These are phyloP conservation scores for Simplicillium aogashimaense DNA, from an alignment of 2,329 filamentous ascomycete genomes.

Conservation along the genomic window DNA sequence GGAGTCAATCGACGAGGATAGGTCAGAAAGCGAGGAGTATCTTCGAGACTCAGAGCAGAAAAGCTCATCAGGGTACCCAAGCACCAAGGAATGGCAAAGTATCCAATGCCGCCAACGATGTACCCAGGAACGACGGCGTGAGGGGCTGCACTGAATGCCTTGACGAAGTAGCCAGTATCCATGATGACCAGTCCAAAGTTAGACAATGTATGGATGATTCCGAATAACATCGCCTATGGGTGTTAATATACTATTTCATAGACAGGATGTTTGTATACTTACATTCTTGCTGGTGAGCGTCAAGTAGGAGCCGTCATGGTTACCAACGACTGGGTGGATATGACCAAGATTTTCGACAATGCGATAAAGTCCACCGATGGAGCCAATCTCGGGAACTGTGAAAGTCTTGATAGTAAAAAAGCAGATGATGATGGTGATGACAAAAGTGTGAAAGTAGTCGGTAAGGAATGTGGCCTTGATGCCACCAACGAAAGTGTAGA, in stretches of 20 bases:
- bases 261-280: conserved; percentile 2
- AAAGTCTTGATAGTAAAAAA: conserved; percentile 37
- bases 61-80: conserved; percentile 40
- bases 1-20: conserved; percentile 45
- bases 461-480: conserved; percentile 34
- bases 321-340: conserved; percentile 36
- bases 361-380: conserved; percentile 36
- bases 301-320: conserved; percentile 41
- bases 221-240: conserved; percentile 34
- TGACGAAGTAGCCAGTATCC: conserved; percentile 43
- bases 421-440: conserved; percentile 41
- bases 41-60: conserved; percentile 35
- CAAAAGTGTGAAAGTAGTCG: conserved; percentile 44
- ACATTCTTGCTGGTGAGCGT: conserved; percentile 44
- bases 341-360: conserved; percentile 33
- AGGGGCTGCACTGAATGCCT: conserved; percentile 37
- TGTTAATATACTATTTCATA: not conserved
- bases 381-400: conserved; percentile 34
- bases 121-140: conserved; percentile 40
- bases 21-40: conserved; percentile 38
- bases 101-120: conserved; percentile 40
- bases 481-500: conserved; percentile 28
- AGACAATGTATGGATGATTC: conserved; percentile 34
- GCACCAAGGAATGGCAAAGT: conserved; percentile 44
- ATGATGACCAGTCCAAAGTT: conserved; percentile 45